Percentiles rank a stretch among this genome's conserved stretches.
Evolutionary conservation across 176 grass and related monocot genomes (phyloP).

Genomic region (Olyra latifolia): DNA sequence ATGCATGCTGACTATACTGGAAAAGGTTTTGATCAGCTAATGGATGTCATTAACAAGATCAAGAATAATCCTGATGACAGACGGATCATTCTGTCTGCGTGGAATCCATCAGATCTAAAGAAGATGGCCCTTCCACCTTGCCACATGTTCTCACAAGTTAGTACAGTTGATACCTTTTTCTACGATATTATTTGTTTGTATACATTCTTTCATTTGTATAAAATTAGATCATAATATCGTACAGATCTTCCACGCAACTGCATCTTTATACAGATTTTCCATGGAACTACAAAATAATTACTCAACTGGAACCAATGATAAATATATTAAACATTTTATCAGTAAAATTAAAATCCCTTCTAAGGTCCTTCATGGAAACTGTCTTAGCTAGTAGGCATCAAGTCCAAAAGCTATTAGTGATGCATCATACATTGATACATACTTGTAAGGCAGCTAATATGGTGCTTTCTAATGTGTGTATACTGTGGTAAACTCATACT

Average conservation of each 20-base stretch:
- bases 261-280: background rate
- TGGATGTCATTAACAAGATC: conserved; percentile 84
- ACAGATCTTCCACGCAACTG: background rate
- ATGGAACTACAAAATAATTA: background rate
- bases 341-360: background rate
- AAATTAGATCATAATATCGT: background rate
- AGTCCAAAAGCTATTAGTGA: background rate
- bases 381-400: background rate
- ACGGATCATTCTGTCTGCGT: conserved; percentile 75
- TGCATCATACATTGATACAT: background rate
- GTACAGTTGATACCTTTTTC: background rate
- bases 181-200: background rate
- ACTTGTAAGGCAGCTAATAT: background rate
- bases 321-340: background rate
- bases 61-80: conserved; percentile 89
- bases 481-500: background rate
- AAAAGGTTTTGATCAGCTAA: conserved; percentile 84
- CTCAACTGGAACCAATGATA: background rate
- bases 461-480: background rate
- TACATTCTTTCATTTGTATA: background rate
- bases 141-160: conserved; percentile 88
- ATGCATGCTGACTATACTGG: conserved; percentile 86
- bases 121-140: conserved; percentile 91
- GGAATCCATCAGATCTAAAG: conserved; percentile 81
- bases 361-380: background rate